These are phyloP conservation scores for Volvox reticuliferus DNA, from an alignment of 139 green algal species.

Conservation along the genomic window DNA sequence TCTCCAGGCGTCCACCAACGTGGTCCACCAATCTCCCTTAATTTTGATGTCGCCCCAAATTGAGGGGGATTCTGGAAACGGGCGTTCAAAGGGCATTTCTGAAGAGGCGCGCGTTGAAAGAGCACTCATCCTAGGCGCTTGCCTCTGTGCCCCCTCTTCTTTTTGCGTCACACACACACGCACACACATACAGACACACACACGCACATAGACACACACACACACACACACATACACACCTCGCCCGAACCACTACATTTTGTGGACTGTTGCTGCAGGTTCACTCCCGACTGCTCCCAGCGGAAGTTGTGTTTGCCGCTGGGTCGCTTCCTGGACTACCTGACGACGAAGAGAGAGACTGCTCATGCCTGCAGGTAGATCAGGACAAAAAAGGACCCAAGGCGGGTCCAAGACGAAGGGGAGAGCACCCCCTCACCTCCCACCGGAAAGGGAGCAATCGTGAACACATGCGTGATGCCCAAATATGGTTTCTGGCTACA, in stretches of 20 bases:
- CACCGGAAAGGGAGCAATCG: background rate
- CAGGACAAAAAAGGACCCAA: too few species aligned
- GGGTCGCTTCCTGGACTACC: constrained; percentile 8
- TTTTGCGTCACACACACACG: background rate
- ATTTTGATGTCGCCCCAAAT: too few species aligned
- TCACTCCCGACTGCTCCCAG: constrained; percentile 10
- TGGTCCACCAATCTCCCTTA: too few species aligned
- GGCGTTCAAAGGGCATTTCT: too few species aligned
- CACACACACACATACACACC: background rate
- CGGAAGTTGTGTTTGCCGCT: constrained; percentile 21
- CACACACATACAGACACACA: background rate
- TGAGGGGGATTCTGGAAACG: too few species aligned
- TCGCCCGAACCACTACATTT: background rate
- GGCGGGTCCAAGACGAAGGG: background rate
- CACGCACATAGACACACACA: background rate
- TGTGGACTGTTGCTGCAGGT: background rate
- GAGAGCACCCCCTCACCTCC: too few species aligned
- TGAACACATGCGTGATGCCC: background rate
- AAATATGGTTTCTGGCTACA: background rate
- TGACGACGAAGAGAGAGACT: background rate
- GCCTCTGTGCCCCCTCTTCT: too few species aligned
- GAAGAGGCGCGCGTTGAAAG: too few species aligned
- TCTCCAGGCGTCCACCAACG: too few species aligned
- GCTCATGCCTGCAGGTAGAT: background rate
- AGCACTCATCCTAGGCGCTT: too few species aligned